Conservation (phyloP, 371 early-diverging fungal genomes). For the Batrachochytrium dendrobatidis region DNA sequence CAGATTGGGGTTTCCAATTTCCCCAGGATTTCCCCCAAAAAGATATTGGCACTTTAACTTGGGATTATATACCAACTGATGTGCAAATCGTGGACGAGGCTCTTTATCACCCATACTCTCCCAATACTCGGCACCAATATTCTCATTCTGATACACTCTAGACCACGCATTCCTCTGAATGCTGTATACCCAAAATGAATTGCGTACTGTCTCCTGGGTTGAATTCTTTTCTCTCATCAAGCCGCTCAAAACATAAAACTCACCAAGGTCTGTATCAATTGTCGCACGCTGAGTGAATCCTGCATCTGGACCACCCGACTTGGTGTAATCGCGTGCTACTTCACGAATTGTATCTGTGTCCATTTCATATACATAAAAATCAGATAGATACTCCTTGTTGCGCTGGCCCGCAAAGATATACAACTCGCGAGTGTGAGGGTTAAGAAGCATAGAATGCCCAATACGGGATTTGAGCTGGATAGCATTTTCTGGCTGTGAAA, state of each 20-base stretch:
- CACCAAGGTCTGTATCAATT: conserved; percentile 63
- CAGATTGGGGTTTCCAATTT: conserved; percentile 36
- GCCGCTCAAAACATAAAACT: conserved; percentile 77
- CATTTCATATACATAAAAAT: conserved; percentile 76
- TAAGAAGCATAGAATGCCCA: conserved; percentile 86
- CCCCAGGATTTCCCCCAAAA: conserved; percentile 88
- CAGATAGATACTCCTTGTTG: conserved; percentile 61
- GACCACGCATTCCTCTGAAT: conserved; percentile 60
- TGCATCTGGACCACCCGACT: conserved; percentile 63
- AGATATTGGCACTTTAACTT: conserved; percentile 57
- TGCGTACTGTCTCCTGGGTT: conserved; percentile 51
- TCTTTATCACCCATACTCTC: conserved; percentile 42
- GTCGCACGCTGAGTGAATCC: conserved; percentile 84
- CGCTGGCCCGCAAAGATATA: conserved; percentile 89
- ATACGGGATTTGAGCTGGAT: conserved; percentile 66
- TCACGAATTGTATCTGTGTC: conserved; percentile 63
- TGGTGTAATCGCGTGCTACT: conserved; percentile 59
- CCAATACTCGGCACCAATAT: conserved; percentile 40
- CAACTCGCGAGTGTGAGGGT: conserved; percentile 58
- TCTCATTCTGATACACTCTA: conserved; percentile 64
- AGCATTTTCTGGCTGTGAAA: conserved; percentile 16
- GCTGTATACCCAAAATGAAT: conserved; percentile 70
- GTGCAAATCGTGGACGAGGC: conserved; percentile 79
- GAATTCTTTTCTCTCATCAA: conserved; percentile 47
- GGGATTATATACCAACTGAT: conserved; percentile 73